Conservation (phyloP, 805 yeast species). For the Wickerhamiella shivajii region DNA sequence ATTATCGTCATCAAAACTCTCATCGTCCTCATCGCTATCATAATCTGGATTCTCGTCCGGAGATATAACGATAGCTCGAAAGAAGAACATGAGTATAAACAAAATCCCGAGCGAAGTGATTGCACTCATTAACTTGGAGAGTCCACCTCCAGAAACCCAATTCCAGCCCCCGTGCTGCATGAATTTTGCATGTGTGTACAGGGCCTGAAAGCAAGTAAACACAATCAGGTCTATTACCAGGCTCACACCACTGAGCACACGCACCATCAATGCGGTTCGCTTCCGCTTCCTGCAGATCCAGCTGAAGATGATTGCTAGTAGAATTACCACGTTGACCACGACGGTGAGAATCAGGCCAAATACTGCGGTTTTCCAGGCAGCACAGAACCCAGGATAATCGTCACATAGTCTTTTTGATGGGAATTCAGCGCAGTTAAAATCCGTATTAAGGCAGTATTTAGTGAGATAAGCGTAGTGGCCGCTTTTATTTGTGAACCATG, state of each 20-base stretch:
- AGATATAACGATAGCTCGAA: conserved; percentile 17
- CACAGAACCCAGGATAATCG: conserved; percentile 18
- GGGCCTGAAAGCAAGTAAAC: conserved; percentile 8
- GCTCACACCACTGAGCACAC: conserved; percentile 4
- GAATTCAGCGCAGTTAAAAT: conserved; percentile 12
- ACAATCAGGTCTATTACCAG: conserved; percentile 11
- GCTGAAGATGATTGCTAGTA: conserved; percentile 14
- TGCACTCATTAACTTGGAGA: conserved; percentile 10
- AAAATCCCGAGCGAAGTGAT: conserved; percentile 12
- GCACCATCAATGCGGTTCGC: conserved; percentile 13
- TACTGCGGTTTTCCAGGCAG: conserved; percentile 20
- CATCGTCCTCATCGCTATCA: conserved; percentile 14
- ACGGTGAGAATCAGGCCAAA: conserved; percentile 19
- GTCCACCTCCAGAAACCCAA: conserved; percentile 8
- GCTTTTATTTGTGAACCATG: conserved; percentile 13
- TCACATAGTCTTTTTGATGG: conserved; percentile 15
- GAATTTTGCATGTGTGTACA: conserved; percentile 11
- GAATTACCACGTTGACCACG: conserved; percentile 15
- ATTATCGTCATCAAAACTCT: conserved; percentile 12
- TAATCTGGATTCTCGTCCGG: conserved; percentile 12
- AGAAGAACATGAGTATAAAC: conserved; percentile 14
- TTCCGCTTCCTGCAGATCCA: conserved; percentile 15
- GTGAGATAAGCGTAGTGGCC: conserved; percentile 13
- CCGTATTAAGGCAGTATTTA: conserved; percentile 5
- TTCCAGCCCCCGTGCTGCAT: conserved; percentile 17